Base-by-base conservation (phyloP, 176 grass and related monocot genomes). In the Oryza glumipatula region DNA sequence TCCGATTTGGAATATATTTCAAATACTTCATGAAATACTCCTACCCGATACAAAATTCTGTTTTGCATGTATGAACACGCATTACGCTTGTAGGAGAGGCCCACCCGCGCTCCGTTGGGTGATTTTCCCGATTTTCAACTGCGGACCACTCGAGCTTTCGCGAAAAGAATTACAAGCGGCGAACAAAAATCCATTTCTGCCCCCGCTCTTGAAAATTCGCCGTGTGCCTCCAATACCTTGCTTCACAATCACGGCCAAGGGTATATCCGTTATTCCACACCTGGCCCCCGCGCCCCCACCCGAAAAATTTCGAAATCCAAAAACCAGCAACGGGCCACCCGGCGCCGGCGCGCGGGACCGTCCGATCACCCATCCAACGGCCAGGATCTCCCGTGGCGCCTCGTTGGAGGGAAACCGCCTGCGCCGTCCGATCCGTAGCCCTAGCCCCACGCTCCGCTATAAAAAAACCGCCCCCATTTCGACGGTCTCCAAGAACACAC, bases 251-350 rank as follows among this genome's bases (percentile, higher is more conserved):
- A 77, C 38, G 66, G 3, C 1, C 15, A 80, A 38, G 49, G 76
- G 82, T 14, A 69, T 8, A 68, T 0, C 9, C 0, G 38, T 47
- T 64, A 49, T 78, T 80, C 56, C 43, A 24, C 1, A 30, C 7
- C 11, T 11, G 9, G 11, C 33, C 43, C 43, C 67, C 11, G 44
- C 67, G 32, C 28, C 63, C 61, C 61, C 69, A 47, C 70, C 7
- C 11, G 24, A 64, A 84, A 89, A 71, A 3, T 35, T 89, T 89
- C 77, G 60, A 89, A 89, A 89, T 52, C 52, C 52, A 22, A 71
- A 63, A 67, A 19, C 32, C 23, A 63, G 16, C 80, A 73, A 83
- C 68, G 60, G 80, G 65, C 64, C 64, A 60, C 76, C 58, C 47
- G 47, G 17, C 12, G 61, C 23, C n/a, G 71, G 44, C 72, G 28